Evolutionary conservation across 352 stramenopile genomes (phyloP), one percentile per base, ranked within the genome.

Genomic region (Pythium sp.): DNA sequence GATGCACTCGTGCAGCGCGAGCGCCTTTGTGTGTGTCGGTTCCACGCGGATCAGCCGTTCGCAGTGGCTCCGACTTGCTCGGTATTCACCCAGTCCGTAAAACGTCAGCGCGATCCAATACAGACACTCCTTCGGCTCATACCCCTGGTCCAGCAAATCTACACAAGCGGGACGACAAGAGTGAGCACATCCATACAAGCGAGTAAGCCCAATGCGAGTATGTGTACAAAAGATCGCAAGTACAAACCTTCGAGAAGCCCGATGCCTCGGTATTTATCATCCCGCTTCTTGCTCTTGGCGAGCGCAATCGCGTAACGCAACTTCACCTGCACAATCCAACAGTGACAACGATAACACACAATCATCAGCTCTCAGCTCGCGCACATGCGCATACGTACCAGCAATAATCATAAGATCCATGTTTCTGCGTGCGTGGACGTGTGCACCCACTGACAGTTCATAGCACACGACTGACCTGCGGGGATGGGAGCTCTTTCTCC

Each of bases 51-150:
- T 78, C 66, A 94, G 74, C 22, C 76, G 77, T 70, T 94, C 86
- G 73, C 83, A 92, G 60, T 91, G 81, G 62, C 68, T 81, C 36
- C 84, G 79, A 75, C 86, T 94, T 32, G 75, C 70, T 46, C 82
- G 80, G 64, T 89, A 87, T 43, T 94, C 86, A 46, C 84, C 84
- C 62, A 94, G 66, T 11, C 76, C 79, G 56, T 87, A 93, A 41
- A 81, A 70, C 36, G 86, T 91, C 20, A 92, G 62, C 58, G 86
- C 80, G 63, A 92, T 87, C 84, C 84, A 93, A 68, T 94, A 93
- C 59, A 94, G 74, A 69, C 82, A 91, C 56, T 93, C 86, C 22
- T 82, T 85, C 6, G 55, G 62, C 30, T 87, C 75, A 58, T 84
- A 87, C 5, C 65, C 75, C 41, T 79, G 68, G 1, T 84, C 69